phyloP scores from a whole-genome alignment of 805 yeast species.

The Cyberlindnera maritima region DNA sequence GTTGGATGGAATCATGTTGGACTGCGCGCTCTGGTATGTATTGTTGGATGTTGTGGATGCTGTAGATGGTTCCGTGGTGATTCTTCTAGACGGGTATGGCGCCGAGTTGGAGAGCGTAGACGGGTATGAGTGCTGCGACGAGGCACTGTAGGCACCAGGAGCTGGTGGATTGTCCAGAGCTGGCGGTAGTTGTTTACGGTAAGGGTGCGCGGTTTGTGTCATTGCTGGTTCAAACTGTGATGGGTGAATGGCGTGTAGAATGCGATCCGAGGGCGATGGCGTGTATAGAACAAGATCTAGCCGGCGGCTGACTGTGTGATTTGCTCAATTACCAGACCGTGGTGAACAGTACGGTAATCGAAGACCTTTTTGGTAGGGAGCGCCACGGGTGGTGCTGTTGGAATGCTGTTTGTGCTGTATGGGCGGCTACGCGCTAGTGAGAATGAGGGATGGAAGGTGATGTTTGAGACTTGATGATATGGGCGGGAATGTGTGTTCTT shows the following conservation, averaged over 20 bases:
- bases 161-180: neutral
- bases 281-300: neutral
- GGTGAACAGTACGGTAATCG: neutral
- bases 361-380: neutral
- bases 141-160: neutral
- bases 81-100: neutral
- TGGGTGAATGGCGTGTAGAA: neutral
- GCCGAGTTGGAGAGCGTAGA: neutral
- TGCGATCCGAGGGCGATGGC: neutral
- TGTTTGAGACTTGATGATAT: neutral
- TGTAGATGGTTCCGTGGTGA: neutral
- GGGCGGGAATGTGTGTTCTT: too few species aligned
- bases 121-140: neutral
- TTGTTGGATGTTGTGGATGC: neutral
- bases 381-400: neutral
- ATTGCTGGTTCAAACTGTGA: neutral
- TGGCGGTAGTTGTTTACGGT: slow-evolving; percentile 8
- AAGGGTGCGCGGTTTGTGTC: slow-evolving; percentile 9
- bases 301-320: neutral
- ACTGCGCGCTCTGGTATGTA: slow-evolving; percentile 5
- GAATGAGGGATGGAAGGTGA: neutral
- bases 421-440: neutral
- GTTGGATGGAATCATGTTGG: neutral
- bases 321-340: neutral
- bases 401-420: neutral